Conservation (phyloP, 306 rosid genomes). For the Amphicarpaea edgeworthii region DNA sequence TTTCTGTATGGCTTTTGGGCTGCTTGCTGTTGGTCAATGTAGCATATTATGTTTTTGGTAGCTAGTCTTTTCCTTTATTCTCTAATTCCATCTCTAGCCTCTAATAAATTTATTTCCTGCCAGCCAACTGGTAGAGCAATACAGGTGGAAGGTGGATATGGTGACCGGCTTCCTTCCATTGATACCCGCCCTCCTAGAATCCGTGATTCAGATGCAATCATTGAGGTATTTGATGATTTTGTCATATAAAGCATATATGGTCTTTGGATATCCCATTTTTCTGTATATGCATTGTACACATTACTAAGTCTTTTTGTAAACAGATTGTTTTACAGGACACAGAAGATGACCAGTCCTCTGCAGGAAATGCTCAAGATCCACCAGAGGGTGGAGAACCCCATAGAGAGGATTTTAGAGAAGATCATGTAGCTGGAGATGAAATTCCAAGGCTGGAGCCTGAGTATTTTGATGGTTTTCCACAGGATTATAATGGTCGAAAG, state of each 20-base stretch:
- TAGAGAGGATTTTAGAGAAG: constrained; percentile 65
- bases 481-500: constrained; percentile 54
- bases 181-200: constrained; percentile 94
- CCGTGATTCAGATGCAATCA: constrained; percentile 98
- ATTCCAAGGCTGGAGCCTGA: constrained; percentile 54
- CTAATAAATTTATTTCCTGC: constrained; percentile 41
- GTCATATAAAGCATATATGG: constrained; percentile 19
- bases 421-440: constrained; percentile 60
- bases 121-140: constrained; percentile 99
- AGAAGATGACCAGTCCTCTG: constrained; percentile 80
- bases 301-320: constrained; percentile 50
- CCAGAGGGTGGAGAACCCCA: constrained; percentile 60
- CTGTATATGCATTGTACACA: constrained; percentile 10
- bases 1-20: constrained; percentile 16
- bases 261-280: constrained; percentile 30
- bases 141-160: constrained; percentile 98
- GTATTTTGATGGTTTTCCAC: constrained; percentile 59
- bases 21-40: constrained; percentile 40
- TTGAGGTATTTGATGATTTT: constrained; percentile 74
- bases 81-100: constrained; percentile 26
- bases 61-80: constrained; percentile 25
- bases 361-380: constrained; percentile 64
- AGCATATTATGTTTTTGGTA: constrained; percentile 26
- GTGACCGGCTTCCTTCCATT: constrained; percentile 96
- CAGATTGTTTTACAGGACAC: constrained; percentile 96